phyloP scores from a whole-genome alignment of 345 rosid species.

The Sonneratia caseolaris region DNA sequence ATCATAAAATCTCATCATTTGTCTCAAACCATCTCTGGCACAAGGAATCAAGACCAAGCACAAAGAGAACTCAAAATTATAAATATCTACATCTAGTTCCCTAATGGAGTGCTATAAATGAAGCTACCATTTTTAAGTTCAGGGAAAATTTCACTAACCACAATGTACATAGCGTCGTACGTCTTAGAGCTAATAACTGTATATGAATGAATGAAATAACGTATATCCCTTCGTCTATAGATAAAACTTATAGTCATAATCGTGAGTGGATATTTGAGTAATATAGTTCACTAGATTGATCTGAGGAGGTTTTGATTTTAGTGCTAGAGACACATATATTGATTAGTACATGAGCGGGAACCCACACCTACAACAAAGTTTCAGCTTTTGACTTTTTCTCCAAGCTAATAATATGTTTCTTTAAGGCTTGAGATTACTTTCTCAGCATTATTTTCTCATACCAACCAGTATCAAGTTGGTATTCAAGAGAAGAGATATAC shows the following conservation, averaged over 20 bases:
- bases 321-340: not conserved
- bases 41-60: no score
- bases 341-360: not conserved
- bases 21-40: no score
- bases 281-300: not conserved
- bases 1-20: no score
- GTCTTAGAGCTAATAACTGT: no score
- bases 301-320: not conserved
- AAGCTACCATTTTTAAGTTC: no score
- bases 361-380: not conserved
- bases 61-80: no score
- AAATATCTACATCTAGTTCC: no score
- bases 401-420: not conserved
- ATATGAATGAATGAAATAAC: not conserved
- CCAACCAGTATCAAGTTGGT: not conserved
- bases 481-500: not conserved
- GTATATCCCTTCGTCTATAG: not conserved
- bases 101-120: no score
- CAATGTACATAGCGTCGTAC: no score
- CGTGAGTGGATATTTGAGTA: not conserved
- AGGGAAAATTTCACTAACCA: no score
- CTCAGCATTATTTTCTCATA: not conserved
- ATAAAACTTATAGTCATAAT: not conserved
- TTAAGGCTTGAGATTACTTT: not conserved
- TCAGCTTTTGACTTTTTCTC: not conserved